Percentiles rank a stretch among this genome's conserved stretches.
phyloP scores from a whole-genome alignment of 2,329 filamentous ascomycete species.

The Coniochaeta sp. region DNA sequence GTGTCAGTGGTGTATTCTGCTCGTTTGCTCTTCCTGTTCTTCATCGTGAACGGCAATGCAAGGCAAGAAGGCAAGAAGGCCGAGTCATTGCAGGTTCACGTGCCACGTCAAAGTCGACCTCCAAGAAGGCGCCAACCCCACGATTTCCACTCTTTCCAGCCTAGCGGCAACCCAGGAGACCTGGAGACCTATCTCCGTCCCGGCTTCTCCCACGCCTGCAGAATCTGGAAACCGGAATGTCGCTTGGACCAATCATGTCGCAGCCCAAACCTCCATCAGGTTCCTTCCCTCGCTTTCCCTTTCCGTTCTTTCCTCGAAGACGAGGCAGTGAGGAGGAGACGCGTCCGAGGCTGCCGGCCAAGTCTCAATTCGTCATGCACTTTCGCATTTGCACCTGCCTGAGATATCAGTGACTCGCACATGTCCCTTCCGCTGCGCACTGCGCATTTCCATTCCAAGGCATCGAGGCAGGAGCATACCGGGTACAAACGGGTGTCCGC shows the following conservation, averaged over 20 bases:
- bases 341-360: constrained; percentile 2
- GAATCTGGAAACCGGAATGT: background rate
- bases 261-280: background rate
- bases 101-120: background rate
- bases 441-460: background rate
- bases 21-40: background rate
- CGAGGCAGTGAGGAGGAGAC: background rate
- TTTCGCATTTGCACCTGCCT: background rate
- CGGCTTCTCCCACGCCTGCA: constrained; percentile 3
- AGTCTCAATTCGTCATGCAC: constrained; percentile 3
- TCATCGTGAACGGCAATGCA: too few relatives aligned
- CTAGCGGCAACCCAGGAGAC: too few relatives aligned
- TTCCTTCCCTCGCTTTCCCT: background rate
- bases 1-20: background rate
- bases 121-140: background rate
- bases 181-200: background rate
- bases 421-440: background rate
- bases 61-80: too few relatives aligned
- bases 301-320: background rate
- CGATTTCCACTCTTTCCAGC: background rate
- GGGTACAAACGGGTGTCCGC: background rate
- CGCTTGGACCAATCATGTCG: background rate
- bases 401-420: background rate
- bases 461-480: background rate
- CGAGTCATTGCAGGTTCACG: background rate